Evolutionary conservation across 306 rosid genomes (phyloP).

Genomic region (Phaseolus lunatus): DNA sequence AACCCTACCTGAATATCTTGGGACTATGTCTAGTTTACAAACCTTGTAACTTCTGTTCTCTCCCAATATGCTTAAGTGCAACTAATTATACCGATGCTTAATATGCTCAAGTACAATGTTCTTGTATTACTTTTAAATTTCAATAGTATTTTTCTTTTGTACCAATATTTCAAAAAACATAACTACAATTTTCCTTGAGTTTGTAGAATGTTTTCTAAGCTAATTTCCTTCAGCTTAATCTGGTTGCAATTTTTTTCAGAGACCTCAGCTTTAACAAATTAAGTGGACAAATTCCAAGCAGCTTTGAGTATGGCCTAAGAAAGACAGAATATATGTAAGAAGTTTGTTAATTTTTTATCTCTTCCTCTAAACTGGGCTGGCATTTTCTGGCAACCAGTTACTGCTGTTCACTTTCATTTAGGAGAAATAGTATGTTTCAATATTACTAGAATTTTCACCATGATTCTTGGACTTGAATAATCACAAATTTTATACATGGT

Average conservation of each 20-base stretch:
- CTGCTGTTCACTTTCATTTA: too few species aligned
- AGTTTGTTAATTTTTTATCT: background rate
- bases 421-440: too few species aligned
- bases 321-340: constrained; percentile 56
- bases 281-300: constrained; percentile 63
- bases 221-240: too few species aligned
- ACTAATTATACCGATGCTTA: too few species aligned
- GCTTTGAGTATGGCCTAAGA: constrained; percentile 37
- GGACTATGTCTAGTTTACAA: constrained; percentile 39
- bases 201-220: background rate
- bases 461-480: background rate
- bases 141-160: background rate
- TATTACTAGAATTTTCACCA: too few species aligned
- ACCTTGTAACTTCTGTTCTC: constrained; percentile 49
- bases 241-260: constrained; percentile 50
- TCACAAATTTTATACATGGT: background rate
- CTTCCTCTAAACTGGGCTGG: too few species aligned
- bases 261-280: constrained; percentile 84
- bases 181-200: too few species aligned
- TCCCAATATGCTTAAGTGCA: too few species aligned
- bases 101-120: too few species aligned
- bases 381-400: too few species aligned
- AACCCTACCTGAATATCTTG: constrained; percentile 54
- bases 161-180: too few species aligned
- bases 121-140: background rate